Percentiles rank a stretch among this genome's conserved stretches.
These are phyloP conservation scores for Boeremia exigua DNA, from an alignment of 2,329 filamentous ascomycete genomes.

Conservation along the genomic window DNA sequence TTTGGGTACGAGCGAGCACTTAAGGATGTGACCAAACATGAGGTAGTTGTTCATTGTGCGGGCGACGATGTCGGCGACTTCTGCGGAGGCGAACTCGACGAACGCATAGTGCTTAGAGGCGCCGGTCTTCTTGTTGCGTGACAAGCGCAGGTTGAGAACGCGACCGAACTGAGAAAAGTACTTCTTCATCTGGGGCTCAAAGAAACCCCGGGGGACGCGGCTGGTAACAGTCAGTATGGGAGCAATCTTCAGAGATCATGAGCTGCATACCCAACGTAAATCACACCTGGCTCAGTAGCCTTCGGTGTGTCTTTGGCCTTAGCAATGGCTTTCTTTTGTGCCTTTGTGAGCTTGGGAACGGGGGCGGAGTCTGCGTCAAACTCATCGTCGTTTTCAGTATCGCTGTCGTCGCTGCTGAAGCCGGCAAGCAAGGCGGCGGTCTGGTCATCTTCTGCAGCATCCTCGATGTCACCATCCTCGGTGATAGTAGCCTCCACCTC, in stretches of 20 bases:
- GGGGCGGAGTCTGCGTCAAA: constrained; percentile 49
- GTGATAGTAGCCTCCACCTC: constrained; percentile 21
- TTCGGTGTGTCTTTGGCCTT: constrained; percentile 59
- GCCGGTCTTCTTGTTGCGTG: constrained; percentile 90
- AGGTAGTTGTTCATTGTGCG: constrained; percentile 99
- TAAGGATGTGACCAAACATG: constrained; percentile 90
- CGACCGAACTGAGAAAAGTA: constrained; percentile 95
- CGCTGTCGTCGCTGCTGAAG: constrained; percentile 55
- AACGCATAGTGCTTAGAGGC: constrained; percentile 94
- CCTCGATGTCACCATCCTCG: constrained; percentile 24
- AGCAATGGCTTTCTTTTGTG: constrained; percentile 52
- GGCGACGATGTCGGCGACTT: constrained; percentile 88
- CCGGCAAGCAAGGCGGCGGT: constrained; percentile 59
- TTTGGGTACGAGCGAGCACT: constrained; percentile 78
- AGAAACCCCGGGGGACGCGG: constrained; percentile 93
- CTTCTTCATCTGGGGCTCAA: constrained; percentile 90
- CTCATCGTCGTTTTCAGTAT: constrained; percentile 42
- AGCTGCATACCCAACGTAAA: constrained; percentile 75
- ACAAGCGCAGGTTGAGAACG: constrained; percentile 79
- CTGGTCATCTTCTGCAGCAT: constrained; percentile 51
- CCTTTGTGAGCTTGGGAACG: constrained; percentile 36
- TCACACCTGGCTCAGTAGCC: constrained; percentile 71
- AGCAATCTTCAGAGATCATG: not conserved
- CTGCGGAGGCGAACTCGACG: constrained; percentile 78
- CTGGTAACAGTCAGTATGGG: constrained; percentile 41